A percentile compares a stretch with the other conserved stretches of the same genome.
Evolutionary conservation across 2,329 filamentous ascomycete species (phyloP).

Genomic region (Trichocomaceae sp.): DNA sequence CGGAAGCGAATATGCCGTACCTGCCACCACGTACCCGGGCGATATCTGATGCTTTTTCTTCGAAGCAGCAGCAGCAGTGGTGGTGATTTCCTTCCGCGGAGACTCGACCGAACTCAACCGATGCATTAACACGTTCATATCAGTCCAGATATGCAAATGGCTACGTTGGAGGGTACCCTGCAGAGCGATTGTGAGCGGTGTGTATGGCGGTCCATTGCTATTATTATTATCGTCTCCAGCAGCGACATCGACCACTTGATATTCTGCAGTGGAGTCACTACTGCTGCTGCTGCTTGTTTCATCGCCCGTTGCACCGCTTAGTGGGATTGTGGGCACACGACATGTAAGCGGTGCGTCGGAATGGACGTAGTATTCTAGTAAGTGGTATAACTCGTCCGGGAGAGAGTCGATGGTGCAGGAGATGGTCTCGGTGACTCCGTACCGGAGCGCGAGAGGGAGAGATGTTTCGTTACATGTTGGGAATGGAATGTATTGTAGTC

Average conservation of each 20-base stretch:
- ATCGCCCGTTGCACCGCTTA: conserved; percentile 26
- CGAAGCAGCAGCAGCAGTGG: neutral
- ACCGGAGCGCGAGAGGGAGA: conserved; percentile 73
- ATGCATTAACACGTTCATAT: conserved; percentile 83
- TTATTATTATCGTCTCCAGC: conserved; percentile 49
- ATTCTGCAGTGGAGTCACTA: neutral
- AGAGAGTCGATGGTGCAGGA: conserved; percentile 47
- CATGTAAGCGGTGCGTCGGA: conserved; percentile 89
- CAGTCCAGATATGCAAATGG: conserved; percentile 84
- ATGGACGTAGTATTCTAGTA: conserved; percentile 85
- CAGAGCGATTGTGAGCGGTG: conserved; percentile 80
- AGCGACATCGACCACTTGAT: conserved; percentile 39
- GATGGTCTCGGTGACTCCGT: conserved; percentile 64
- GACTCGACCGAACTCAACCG: conserved; percentile 28
- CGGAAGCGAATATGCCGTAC: conserved; percentile 77
- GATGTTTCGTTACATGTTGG: conserved; percentile 82
- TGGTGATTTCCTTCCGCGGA: conserved; percentile 24
- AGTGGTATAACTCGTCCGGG: conserved; percentile 49
- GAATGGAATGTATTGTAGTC: conserved; percentile 89
- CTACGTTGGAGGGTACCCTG: conserved; percentile 81
- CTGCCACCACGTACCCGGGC: conserved; percentile 78
- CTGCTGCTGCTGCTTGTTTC: conserved; percentile 16
- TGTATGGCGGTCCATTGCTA: conserved; percentile 38
- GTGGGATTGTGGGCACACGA: conserved; percentile 73
- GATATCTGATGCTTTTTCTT: conserved; percentile 13